These are phyloP conservation scores for Colletotrichum orbiculare DNA, from an alignment of 2,329 filamentous ascomycete genomes.

Conservation along the genomic window DNA sequence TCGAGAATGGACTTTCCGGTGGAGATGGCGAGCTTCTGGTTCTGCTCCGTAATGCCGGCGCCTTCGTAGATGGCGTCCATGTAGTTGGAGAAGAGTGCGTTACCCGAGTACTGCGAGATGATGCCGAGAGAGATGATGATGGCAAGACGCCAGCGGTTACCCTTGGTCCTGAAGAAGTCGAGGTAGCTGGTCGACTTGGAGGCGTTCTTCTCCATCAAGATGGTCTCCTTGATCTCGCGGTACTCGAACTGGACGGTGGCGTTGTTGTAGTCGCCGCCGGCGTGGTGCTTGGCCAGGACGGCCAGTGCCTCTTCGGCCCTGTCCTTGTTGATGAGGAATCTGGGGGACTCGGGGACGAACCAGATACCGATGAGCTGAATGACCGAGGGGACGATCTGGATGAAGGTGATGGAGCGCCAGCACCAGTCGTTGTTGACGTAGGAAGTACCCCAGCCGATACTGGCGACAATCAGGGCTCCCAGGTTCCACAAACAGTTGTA, in stretches of 20 bases:
- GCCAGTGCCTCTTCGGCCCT: slow-evolving; percentile 70
- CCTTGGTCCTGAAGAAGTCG: slow-evolving; percentile 70
- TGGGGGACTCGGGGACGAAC: slow-evolving; percentile 74
- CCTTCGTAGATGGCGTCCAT: slow-evolving; percentile 70
- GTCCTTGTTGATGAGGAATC: slow-evolving; percentile 73
- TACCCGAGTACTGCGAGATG: slow-evolving; percentile 76
- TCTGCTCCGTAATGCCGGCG: slow-evolving; percentile 68
- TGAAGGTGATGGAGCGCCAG: slow-evolving; percentile 74
- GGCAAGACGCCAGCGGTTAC: slow-evolving; percentile 72
- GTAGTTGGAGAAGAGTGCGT: slow-evolving; percentile 75
- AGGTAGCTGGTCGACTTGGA: slow-evolving; percentile 63
- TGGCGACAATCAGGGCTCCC: slow-evolving; percentile 66
- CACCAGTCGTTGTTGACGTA: slow-evolving; percentile 70
- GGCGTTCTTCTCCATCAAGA: slow-evolving; percentile 65
- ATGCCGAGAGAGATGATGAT: slow-evolving; percentile 72
- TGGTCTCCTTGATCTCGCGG: slow-evolving; percentile 73
- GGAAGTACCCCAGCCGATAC: slow-evolving; percentile 72
- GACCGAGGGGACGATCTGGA: slow-evolving; percentile 70
- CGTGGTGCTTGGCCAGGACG: slow-evolving; percentile 73
- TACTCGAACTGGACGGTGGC: slow-evolving; percentile 74
- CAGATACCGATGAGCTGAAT: slow-evolving; percentile 75
- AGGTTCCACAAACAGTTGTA: slow-evolving; percentile 78
- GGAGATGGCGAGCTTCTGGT: slow-evolving; percentile 65
- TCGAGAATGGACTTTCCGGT: slow-evolving; percentile 70
- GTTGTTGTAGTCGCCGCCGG: slow-evolving; percentile 67